A percentile compares a stretch with the other conserved stretches of the same genome.
Evolutionary conservation across 768 basidiomycete species (phyloP).

Genomic region (Lentinula lateritia): DNA sequence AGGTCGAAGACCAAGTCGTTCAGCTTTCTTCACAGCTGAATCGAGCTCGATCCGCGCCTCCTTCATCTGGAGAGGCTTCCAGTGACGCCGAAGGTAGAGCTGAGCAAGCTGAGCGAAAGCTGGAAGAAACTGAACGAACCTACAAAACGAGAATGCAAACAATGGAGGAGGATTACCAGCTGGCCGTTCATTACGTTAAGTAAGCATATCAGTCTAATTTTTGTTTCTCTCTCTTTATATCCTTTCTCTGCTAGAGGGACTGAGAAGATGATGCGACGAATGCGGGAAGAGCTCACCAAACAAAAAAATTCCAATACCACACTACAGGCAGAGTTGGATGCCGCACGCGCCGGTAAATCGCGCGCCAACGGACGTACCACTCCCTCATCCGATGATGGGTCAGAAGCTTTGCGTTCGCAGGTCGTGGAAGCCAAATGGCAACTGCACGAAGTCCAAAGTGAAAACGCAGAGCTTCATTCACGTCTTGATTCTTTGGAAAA

Average conservation of each 20-base stretch:
- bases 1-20: slow-evolving; percentile 66
- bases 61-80: slow-evolving; percentile 37
- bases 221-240: slow-evolving; percentile 12
- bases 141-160: slow-evolving; percentile 81
- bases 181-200: slow-evolving; percentile 98
- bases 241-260: slow-evolving; percentile 60
- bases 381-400: slow-evolving; percentile 68
- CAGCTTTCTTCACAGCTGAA: slow-evolving; percentile 65
- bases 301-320: slow-evolving; percentile 78
- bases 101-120: slow-evolving; percentile 68
- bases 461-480: slow-evolving; percentile 71
- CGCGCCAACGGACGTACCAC: slow-evolving; percentile 72
- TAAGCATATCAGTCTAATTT: slow-evolving; percentile 22
- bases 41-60: slow-evolving; percentile 53
- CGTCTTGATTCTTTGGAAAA: slow-evolving; percentile 72
- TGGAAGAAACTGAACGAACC: slow-evolving; percentile 71
- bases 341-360: slow-evolving; percentile 53
- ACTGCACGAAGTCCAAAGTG: slow-evolving; percentile 59
- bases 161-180: slow-evolving; percentile 93
- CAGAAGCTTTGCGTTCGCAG: slow-evolving; percentile 62
- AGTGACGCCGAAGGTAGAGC: slow-evolving; percentile 38
- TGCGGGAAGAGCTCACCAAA: slow-evolving; percentile 92
- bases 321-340: slow-evolving; percentile 83
- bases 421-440: slow-evolving; percentile 77
- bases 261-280: slow-evolving; percentile 94